A percentile compares a stretch with the other conserved stretches of the same genome.
These are phyloP conservation scores for Rubia balearica DNA, from an alignment of 305 asterid species.

Conservation along the genomic window DNA sequence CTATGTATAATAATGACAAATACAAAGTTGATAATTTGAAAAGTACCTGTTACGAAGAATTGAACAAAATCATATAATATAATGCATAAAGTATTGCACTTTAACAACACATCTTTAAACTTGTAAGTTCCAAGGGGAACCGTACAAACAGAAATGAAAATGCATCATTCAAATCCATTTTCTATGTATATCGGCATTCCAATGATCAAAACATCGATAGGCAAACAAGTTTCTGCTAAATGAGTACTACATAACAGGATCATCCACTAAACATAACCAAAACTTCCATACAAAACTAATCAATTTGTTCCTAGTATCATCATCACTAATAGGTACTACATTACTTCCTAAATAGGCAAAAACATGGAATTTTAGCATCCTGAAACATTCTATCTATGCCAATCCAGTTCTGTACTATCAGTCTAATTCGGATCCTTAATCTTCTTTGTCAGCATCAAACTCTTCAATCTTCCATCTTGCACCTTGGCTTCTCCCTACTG, in stretches of 20 bases:
- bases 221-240: neutral
- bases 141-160: neutral
- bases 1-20: too few species aligned
- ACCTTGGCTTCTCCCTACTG: neutral
- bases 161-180: neutral
- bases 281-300: neutral
- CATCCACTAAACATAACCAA: neutral
- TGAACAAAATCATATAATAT: too few species aligned
- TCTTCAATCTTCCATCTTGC: neutral
- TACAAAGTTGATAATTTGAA: too few species aligned
- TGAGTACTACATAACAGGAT: neutral
- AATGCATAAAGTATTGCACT: too few species aligned
- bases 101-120: too few species aligned
- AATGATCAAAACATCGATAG: neutral
- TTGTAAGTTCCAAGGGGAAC: neutral
- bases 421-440: neutral
- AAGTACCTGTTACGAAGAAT: too few species aligned
- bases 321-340: neutral
- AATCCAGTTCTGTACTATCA: neutral
- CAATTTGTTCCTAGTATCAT: neutral
- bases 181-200: neutral
- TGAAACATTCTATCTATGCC: neutral
- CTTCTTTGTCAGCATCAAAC: neutral
- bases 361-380: neutral
- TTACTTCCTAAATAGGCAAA: neutral